Evolutionary conservation across 2,329 filamentous ascomycete species (phyloP).

Genomic region (Penicillium sp.): DNA sequence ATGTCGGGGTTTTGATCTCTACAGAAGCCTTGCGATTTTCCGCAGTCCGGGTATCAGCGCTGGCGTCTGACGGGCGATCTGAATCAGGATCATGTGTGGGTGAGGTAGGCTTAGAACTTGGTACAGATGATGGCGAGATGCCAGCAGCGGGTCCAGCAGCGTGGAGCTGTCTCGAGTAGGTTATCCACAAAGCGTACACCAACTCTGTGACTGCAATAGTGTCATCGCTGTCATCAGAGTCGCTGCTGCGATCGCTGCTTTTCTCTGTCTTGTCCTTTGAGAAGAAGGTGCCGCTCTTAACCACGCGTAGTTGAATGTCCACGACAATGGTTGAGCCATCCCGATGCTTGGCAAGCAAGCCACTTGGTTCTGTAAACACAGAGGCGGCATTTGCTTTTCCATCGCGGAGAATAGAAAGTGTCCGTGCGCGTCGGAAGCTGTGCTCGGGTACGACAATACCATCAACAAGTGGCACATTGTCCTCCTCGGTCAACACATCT

Average conservation of each 20-base stretch:
- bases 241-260: conserved; percentile 62
- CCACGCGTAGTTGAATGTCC: conserved; percentile 93
- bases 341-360: conserved; percentile 79
- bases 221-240: conserved; percentile 46
- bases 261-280: conserved; percentile 61
- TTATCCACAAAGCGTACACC: conserved; percentile 95
- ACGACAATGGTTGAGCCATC: conserved; percentile 91
- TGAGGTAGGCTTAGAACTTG: conserved; percentile 64
- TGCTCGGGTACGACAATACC: conserved; percentile 97
- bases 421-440: conserved; percentile 85
- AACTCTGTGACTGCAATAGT: conserved; percentile 65
- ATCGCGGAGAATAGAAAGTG: conserved; percentile 78
- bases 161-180: conserved; percentile 90
- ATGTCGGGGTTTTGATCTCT: conserved; percentile 43
- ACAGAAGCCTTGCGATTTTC: conserved; percentile 30
- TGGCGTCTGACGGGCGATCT: conserved; percentile 60
- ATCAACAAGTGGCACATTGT: conserved; percentile 78
- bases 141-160: conserved; percentile 65
- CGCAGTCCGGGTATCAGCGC: conserved; percentile 25
- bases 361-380: conserved; percentile 79
- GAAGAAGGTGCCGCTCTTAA: conserved; percentile 76
- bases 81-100: conserved; percentile 78
- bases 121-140: conserved; percentile 54
- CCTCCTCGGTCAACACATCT: conserved; percentile 77
- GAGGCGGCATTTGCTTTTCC: conserved; percentile 75